phyloP scores from a whole-genome alignment of 805 yeast genomes.

The Spathaspora arborariae region DNA sequence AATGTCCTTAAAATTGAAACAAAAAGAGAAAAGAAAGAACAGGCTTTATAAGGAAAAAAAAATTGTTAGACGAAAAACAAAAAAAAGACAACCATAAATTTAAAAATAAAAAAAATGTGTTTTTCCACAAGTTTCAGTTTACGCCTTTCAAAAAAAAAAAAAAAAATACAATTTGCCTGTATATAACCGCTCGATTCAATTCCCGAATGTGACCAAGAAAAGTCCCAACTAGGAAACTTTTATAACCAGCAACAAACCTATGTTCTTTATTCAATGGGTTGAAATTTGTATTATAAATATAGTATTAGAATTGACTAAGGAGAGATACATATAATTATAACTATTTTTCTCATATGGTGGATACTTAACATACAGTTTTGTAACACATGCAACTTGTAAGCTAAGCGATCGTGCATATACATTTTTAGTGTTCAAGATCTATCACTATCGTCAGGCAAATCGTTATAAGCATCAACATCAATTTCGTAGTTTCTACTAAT shows the following conservation, averaged over 20 bases:
- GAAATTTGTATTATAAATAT: background rate
- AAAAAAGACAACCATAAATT: background rate
- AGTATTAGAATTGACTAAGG: background rate
- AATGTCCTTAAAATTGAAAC: background rate
- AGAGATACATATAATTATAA: too few relatives aligned
- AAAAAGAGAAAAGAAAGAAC: background rate
- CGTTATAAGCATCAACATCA: background rate
- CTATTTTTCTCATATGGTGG: too few relatives aligned
- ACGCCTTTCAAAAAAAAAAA: background rate
- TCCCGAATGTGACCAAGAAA: background rate
- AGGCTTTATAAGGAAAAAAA: background rate
- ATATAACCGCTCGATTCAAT: background rate
- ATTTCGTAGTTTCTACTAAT: slow-evolving; percentile 1
- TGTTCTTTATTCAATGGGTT: background rate
- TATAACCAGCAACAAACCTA: background rate
- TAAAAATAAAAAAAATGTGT: background rate
- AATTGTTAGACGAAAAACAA: background rate
- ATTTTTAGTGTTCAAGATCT: background rate
- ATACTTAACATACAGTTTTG: too few relatives aligned
- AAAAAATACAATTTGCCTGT: background rate
- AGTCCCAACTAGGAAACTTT: background rate
- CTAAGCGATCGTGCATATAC: too few relatives aligned
- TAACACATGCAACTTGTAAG: too few relatives aligned
- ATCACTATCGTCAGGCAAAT: background rate
- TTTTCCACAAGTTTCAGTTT: background rate